A percentile compares a stretch with the other conserved stretches of the same genome.
These are phyloP conservation scores for Diaporthe sp. DNA, from an alignment of 2,329 filamentous ascomycete genomes.

Conservation along the genomic window DNA sequence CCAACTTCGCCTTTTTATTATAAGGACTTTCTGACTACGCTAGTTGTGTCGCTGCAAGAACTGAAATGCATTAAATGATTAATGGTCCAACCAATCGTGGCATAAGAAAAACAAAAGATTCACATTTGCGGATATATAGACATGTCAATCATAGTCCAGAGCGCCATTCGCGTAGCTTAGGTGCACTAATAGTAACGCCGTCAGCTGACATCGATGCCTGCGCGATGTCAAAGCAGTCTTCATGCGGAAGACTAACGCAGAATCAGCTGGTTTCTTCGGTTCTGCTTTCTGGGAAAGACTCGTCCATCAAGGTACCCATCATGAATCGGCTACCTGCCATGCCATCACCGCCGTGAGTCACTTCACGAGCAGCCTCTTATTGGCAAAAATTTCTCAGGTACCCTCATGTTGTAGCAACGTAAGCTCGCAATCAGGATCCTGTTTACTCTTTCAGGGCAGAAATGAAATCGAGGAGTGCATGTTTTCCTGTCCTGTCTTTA, in stretches of 20 bases:
- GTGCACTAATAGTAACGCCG: background rate
- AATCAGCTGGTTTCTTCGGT: background rate
- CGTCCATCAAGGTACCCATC: background rate
- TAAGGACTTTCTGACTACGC: background rate
- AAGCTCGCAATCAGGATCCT: slow-evolving; percentile 1
- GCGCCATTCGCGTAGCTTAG: background rate
- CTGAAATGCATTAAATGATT: background rate
- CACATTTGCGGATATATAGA: background rate
- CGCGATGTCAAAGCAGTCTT: background rate
- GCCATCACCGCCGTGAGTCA: slow-evolving; percentile 1
- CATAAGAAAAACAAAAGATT: background rate
- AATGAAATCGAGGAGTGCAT: background rate
- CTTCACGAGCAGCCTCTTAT: background rate
- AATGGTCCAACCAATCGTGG: background rate
- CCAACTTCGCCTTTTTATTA: background rate
- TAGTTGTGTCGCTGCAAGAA: background rate
- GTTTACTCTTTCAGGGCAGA: background rate
- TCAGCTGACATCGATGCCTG: background rate
- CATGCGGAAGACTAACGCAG: background rate
- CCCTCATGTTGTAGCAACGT: background rate
- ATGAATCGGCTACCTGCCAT: background rate
- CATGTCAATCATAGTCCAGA: background rate
- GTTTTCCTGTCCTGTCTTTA: slow-evolving; percentile 2
- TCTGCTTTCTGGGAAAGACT: slow-evolving; percentile 3
- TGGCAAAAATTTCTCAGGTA: background rate